Evolutionary conservation across 1,284 basidiomycete species (phyloP), one percentile per base, ranked within the genome.

Genomic region (Cystobasidium slooffiae): DNA sequence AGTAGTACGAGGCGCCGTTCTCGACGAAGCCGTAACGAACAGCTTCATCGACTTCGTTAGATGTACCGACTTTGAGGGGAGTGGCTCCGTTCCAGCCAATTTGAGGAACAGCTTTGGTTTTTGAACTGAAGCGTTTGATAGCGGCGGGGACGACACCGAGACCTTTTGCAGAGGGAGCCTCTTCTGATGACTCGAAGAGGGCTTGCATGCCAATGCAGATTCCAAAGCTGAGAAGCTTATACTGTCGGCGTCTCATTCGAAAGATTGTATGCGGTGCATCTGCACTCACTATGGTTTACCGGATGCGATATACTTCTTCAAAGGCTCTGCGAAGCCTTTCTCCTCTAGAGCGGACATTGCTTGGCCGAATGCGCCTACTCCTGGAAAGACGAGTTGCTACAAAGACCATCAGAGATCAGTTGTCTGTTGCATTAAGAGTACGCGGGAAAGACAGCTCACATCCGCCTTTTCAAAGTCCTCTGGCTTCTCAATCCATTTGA

Each of bases 201-300:
- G 95, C 88, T 83, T 97, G 94, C 89, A 97, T 91, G 80, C 94
- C 97, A 80, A 99, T 94, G 84, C 97, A 99, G 86, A 99, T 99
- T 66, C 84, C 84, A 82, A 84, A 84, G 78, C 70, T 73, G 58
- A n/a, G 47, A n/a, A 24, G 20, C 1, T 12, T 46, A 16, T 37
- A 53, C 31, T 31, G 44, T 62, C 16, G 41, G 39, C 2, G 37
- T 10, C 22, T 37, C 56, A 31, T 37, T 59, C 10, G 43, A 12
- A 7, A n/a, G 7, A 63, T 14, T 12, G 12, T 22, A 14, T 72
- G 22, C n/a, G 4, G 37, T 14, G n/a, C 46, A 55, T 53, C 24
- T 20, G 52, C 5, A 93, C 93, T 83, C 94, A 93, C 84, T 97
- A 99, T 0, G 97, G 97, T 81, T 88, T 89, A 44, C 97, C 97